These are phyloP conservation scores for Infundibulicybe gibba DNA, from an alignment of 768 basidiomycete genomes.

Conservation along the genomic window DNA sequence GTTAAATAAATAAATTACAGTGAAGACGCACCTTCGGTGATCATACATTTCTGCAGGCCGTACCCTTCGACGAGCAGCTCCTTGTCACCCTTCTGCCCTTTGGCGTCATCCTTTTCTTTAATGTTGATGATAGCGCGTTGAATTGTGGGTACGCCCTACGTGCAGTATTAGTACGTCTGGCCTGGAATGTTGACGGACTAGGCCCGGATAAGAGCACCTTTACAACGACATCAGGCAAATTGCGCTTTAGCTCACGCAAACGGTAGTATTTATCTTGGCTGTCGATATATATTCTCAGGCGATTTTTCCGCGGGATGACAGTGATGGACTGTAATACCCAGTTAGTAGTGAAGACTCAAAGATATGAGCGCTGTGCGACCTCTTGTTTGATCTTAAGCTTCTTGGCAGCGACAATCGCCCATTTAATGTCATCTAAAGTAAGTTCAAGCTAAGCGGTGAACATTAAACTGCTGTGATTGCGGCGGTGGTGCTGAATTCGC, in stretches of 20 bases:
- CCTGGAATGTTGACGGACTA: not conserved
- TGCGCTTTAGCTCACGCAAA: conserved; percentile 82
- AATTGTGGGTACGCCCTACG: conserved; percentile 82
- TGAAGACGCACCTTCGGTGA: conserved; percentile 71
- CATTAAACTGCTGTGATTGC: too few relatives aligned
- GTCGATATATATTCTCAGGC: conserved; percentile 78
- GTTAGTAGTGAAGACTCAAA: not conserved
- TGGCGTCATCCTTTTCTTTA: conserved; percentile 79
- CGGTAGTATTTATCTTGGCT: conserved; percentile 77
- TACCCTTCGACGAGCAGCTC: conserved; percentile 96
- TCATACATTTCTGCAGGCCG: conserved; percentile 96
- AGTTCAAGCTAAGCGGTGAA: conserved; percentile 71
- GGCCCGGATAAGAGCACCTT: conserved; percentile 62
- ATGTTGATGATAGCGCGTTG: conserved; percentile 95
- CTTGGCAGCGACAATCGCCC: conserved; percentile 80
- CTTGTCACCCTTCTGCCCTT: conserved; percentile 84
- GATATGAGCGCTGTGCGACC: conserved; percentile 29
- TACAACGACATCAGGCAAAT: conserved; percentile 82
- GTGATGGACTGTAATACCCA: conserved; percentile 57
- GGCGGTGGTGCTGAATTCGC: conserved; percentile 32
- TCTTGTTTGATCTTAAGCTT: conserved; percentile 93
- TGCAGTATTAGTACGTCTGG: not conserved
- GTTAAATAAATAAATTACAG: not conserved
- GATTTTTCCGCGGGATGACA: conserved; percentile 68
- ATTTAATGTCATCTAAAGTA: conserved; percentile 88